phyloP scores from a whole-genome alignment of 352 stramenopile genomes.

The Globisporangium viniferum region DNA sequence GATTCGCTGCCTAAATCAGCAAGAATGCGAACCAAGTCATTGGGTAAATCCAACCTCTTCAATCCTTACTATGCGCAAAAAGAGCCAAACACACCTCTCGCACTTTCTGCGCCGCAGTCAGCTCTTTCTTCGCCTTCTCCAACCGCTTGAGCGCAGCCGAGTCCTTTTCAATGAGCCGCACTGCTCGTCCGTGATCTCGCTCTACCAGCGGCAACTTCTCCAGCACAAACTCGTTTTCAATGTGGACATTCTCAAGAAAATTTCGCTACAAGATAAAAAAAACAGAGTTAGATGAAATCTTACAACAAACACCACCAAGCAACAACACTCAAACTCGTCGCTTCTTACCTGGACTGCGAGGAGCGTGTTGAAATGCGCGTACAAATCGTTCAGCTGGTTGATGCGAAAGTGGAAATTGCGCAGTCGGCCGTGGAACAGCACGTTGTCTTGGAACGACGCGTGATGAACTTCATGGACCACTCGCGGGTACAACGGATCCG shows the following conservation, averaged over 20 bases:
- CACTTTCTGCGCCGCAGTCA: constrained; percentile 35
- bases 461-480: constrained; percentile 48
- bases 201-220: constrained; percentile 58
- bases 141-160: constrained; percentile 23
- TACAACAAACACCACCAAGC: no score
- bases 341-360: constrained; percentile 69
- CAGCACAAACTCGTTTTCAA: constrained; percentile 48
- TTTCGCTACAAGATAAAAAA: constrained; percentile 26
- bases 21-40: not conserved
- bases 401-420: constrained; percentile 69
- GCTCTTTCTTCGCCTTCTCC: constrained; percentile 23
- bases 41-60: not conserved
- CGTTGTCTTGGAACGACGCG: constrained; percentile 55
- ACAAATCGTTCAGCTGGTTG: constrained; percentile 44
- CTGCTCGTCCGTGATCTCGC: constrained; percentile 43
- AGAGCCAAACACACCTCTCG: constrained; percentile 27
- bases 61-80: not conserved
- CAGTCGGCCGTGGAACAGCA: constrained; percentile 65
- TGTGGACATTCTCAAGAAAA: constrained; percentile 43
- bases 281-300: not conserved
- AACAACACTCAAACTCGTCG: not conserved
- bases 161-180: constrained; percentile 46
- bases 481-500: constrained; percentile 46
- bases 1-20: constrained; percentile 29
- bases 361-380: constrained; percentile 31